Conservation (phyloP, 2,329 filamentous ascomycete genomes). For the Trichoderma breve region DNA sequence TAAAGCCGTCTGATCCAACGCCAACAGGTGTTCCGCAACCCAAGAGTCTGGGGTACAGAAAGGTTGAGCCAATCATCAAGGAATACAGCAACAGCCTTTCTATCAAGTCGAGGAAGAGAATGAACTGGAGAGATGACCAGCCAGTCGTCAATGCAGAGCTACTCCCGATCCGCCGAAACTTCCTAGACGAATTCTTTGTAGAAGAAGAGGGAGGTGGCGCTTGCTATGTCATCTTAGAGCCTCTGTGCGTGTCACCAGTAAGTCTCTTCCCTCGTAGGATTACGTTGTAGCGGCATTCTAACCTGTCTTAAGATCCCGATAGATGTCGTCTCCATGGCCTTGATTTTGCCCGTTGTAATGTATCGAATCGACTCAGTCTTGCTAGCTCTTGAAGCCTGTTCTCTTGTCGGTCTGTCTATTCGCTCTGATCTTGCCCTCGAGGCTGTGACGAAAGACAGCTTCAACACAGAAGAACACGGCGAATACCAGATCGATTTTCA, state of each 20-base stretch:
- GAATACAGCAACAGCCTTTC: slow-evolving; percentile 81
- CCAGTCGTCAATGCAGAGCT: slow-evolving; percentile 76
- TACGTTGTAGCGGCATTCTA: neutral
- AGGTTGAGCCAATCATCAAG: slow-evolving; percentile 61
- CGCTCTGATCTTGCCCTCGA: slow-evolving; percentile 73
- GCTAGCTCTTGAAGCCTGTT: slow-evolving; percentile 73
- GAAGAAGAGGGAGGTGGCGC: slow-evolving; percentile 44
- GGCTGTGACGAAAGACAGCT: slow-evolving; percentile 88
- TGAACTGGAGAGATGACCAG: slow-evolving; percentile 63
- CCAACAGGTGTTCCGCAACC: slow-evolving; percentile 54
- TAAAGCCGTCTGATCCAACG: slow-evolving; percentile 64
- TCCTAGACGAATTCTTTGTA: slow-evolving; percentile 67
- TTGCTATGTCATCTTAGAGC: slow-evolving; percentile 73
- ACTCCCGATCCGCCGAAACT: slow-evolving; percentile 75
- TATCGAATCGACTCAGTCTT: slow-evolving; percentile 79
- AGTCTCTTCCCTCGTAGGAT: slow-evolving; percentile 35
- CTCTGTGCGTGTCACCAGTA: slow-evolving; percentile 73
- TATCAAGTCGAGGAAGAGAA: slow-evolving; percentile 52
- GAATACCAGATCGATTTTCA: slow-evolving; percentile 70
- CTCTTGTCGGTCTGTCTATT: slow-evolving; percentile 62
- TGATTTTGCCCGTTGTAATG: slow-evolving; percentile 79
- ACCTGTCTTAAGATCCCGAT: slow-evolving; percentile 57
- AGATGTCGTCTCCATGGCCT: slow-evolving; percentile 67
- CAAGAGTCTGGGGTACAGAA: slow-evolving; percentile 43
- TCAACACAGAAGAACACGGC: slow-evolving; percentile 73